Percentiles rank a stretch among this genome's conserved stretches.
Conservation (phyloP, 768 basidiomycete species). For the Rhodotorula graminis region DNA sequence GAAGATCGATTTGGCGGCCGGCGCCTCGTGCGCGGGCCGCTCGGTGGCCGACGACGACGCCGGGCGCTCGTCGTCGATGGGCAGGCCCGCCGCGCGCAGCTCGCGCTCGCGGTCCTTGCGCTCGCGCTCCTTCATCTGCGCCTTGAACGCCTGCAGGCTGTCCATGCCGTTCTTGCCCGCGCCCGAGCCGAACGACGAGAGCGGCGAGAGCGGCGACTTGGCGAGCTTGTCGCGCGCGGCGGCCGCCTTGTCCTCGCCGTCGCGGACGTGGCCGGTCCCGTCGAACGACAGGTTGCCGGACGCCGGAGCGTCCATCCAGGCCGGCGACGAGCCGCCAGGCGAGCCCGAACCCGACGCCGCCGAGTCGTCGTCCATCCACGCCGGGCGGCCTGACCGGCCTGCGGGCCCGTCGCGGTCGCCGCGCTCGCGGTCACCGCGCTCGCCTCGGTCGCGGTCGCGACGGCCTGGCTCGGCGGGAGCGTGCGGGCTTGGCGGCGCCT, state of each 20-base stretch:
- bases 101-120: conserved; percentile 22
- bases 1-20: conserved; percentile 26
- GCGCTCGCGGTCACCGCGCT: conserved; percentile 8
- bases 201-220: not conserved
- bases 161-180: conserved; percentile 30
- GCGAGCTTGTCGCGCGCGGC: not conserved
- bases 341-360: too few species aligned
- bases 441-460: not conserved
- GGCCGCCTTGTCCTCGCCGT: not conserved
- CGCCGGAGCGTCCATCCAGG: conserved; percentile 31
- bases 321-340: not conserved
- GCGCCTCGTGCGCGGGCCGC: not conserved
- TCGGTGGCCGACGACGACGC: not conserved
- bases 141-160: conserved; percentile 35
- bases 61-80: not conserved
- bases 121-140: conserved; percentile 39
- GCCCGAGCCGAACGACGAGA: not conserved
- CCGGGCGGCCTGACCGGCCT: conserved; percentile 6
- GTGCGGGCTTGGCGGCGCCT: not conserved
- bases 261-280: not conserved
- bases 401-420: not conserved
- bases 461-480: not conserved
- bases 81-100: conserved; percentile 6
- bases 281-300: conserved; percentile 8
- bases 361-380: conserved; percentile 37